Evolutionary conservation across 176 grass and related monocot genomes (phyloP), one percentile per base, ranked within the genome.

Genomic region (Chrysopogon serrulatus): DNA sequence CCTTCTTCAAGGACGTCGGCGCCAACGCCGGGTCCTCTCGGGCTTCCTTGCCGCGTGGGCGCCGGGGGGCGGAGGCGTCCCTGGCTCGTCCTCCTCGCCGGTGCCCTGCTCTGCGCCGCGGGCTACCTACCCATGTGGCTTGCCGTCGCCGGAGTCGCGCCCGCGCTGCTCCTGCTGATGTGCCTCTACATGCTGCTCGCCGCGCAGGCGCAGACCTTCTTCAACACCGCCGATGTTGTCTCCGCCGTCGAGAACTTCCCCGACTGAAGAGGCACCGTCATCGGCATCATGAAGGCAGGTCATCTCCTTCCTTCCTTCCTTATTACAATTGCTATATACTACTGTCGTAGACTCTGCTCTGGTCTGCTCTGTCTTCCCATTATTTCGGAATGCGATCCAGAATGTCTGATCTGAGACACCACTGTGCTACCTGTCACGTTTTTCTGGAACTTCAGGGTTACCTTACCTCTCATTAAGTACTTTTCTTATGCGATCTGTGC

Each of bases 1-100:
- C 95, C 81, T 93, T 93, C 92, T 98, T 95, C 95, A 98, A 98
- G 86, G 92, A 98, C 84, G 27, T 98, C 57, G 95, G 95, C 51
- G 92, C 95, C 74, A 98, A 98, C 88, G 90, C 77, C 59, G 95
- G 95, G 73, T 97, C 49, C 95, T 91, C 69, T 94, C 95, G 24
- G 95, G 95, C 3, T 8, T 94, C 63, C 90, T 97, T 40, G 60
- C 79, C 74, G 86, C 95, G 6, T 97, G 87, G 90, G 77, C 85
- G 11, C 90, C 85, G 12, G 39, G 2, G 69, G 72, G 0, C 74
- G 60, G 28, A 84, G 86, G 0, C 78, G 84, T 0, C 84, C 92
- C 12, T 98, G 90, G 84, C 0, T 92, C 41, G 95, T 97, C 8
- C 88, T 93, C 77, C 81, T 91, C 23, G 71, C 82, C 23, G 95